A percentile compares a stretch with the other conserved stretches of the same genome.
Evolutionary conservation across 1,139 yeast genomes (phyloP).

Genomic region (Yamadazyma mexicana): DNA sequence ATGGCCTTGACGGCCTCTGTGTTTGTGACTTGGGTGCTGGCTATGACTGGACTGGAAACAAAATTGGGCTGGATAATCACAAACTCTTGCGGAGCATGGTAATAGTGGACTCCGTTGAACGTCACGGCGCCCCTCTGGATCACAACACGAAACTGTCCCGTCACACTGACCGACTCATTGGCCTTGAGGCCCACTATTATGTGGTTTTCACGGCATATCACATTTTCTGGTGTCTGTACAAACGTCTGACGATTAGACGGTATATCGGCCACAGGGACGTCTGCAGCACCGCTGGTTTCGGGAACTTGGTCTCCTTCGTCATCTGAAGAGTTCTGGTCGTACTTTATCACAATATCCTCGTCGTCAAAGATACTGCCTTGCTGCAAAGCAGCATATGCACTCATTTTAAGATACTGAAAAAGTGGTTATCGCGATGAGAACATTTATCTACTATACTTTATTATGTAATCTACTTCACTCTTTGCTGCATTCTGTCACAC

Average conservation of each 20-base stretch:
- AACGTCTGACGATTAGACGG: slow-evolving; percentile 26
- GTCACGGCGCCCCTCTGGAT: slow-evolving; percentile 61
- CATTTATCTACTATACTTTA: neutral
- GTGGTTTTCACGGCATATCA: slow-evolving; percentile 28
- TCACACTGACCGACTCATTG: slow-evolving; percentile 51
- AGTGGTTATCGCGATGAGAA: slow-evolving; percentile 2
- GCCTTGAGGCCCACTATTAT: slow-evolving; percentile 43
- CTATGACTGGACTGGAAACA: slow-evolving; percentile 56
- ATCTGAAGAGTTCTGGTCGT: slow-evolving; percentile 28
- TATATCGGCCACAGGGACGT: neutral
- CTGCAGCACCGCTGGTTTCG: neutral
- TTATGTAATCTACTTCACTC: too few relatives aligned
- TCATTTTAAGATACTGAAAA: slow-evolving; percentile 23
- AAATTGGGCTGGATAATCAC: slow-evolving; percentile 52
- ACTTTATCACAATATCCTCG: slow-evolving; percentile 20
- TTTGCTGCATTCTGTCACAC: slow-evolving; percentile 29
- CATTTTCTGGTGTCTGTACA: slow-evolving; percentile 35
- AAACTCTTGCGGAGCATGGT: slow-evolving; percentile 29
- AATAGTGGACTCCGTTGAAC: slow-evolving; percentile 53
- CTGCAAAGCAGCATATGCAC: slow-evolving; percentile 56
- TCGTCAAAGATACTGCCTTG: slow-evolving; percentile 17
- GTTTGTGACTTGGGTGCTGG: slow-evolving; percentile 44
- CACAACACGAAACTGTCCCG: slow-evolving; percentile 57
- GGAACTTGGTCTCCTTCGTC: slow-evolving; percentile 12
- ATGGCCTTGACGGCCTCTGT: slow-evolving; percentile 26